A percentile compares a stretch with the other conserved stretches of the same genome.
Conservation (phyloP, 176 grass and related monocot genomes). For the Eremochloa ophiuroides region DNA sequence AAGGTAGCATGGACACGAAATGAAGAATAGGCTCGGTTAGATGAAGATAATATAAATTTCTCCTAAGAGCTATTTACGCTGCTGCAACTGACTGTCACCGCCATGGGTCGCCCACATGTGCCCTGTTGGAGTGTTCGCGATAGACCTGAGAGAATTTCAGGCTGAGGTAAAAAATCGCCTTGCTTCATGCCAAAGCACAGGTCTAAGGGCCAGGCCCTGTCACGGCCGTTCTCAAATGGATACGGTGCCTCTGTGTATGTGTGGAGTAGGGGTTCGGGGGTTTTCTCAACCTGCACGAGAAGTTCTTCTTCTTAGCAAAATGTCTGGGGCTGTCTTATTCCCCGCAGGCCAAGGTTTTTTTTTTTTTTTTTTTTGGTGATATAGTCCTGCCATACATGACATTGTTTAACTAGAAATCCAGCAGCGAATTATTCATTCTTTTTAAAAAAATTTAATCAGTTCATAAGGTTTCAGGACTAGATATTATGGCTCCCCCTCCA, state of each 20-base stretch:
- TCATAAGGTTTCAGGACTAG: neutral
- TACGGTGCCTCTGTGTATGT: too few species aligned
- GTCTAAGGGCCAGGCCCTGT: too few species aligned
- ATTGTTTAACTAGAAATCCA: neutral
- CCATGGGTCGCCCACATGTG: neutral
- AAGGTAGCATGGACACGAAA: neutral
- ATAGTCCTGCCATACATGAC: neutral
- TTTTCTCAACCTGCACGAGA: neutral
- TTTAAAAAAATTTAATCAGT: neutral
- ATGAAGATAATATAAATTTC: neutral
- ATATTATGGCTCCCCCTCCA: neutral
- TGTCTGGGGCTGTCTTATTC: too few species aligned
- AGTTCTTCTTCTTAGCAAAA: too few species aligned
- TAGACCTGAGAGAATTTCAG: neutral
- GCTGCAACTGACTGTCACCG: neutral
- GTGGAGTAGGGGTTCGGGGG: too few species aligned
- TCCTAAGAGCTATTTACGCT: neutral
- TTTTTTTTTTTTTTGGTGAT: too few species aligned
- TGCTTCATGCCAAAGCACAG: too few species aligned
- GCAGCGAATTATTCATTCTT: neutral
- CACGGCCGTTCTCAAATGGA: too few species aligned
- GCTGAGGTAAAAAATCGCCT: neutral
- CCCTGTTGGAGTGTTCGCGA: neutral
- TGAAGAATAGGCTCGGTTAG: neutral
- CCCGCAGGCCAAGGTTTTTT: too few species aligned